Evolutionary conservation across 257 asterid species (phyloP).

Genomic region (Fraxinus pennsylvanica): DNA sequence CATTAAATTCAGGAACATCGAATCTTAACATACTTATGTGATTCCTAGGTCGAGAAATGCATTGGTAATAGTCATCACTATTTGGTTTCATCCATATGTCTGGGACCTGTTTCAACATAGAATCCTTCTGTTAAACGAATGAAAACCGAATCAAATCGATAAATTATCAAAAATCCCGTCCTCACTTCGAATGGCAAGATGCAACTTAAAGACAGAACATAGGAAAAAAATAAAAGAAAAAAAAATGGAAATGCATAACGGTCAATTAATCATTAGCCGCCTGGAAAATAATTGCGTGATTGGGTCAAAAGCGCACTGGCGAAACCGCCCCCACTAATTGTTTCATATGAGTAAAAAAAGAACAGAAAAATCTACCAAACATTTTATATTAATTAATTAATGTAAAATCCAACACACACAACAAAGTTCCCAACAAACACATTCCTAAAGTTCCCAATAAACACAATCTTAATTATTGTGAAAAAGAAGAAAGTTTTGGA

Average conservation of each 20-base stretch:
- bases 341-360: conserved; percentile 16
- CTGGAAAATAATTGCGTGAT: conserved; percentile 6
- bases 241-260: conserved; percentile 27
- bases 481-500: not conserved
- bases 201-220: not conserved
- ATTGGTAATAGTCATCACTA: conserved; percentile 57
- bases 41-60: conserved; percentile 65
- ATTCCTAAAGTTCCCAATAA: not conserved
- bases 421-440: not conserved
- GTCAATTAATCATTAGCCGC: conserved; percentile 46
- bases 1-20: not conserved
- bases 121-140: too few species aligned
- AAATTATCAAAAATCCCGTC: too few species aligned
- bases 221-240: not conserved
- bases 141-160: too few species aligned
- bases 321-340: conserved; percentile 41
- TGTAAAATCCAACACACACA: not conserved
- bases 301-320: conserved; percentile 36
- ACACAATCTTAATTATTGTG: not conserved
- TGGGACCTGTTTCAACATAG: conserved; percentile 53
- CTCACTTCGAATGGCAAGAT: not conserved
- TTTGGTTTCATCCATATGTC: conserved; percentile 92
- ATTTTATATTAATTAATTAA: conserved; percentile 18
- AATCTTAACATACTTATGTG: conserved; percentile 44
- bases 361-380: conserved; percentile 25